These are phyloP conservation scores for Trichosanthes truncata DNA, from an alignment of 306 rosid species.

Conservation along the genomic window DNA sequence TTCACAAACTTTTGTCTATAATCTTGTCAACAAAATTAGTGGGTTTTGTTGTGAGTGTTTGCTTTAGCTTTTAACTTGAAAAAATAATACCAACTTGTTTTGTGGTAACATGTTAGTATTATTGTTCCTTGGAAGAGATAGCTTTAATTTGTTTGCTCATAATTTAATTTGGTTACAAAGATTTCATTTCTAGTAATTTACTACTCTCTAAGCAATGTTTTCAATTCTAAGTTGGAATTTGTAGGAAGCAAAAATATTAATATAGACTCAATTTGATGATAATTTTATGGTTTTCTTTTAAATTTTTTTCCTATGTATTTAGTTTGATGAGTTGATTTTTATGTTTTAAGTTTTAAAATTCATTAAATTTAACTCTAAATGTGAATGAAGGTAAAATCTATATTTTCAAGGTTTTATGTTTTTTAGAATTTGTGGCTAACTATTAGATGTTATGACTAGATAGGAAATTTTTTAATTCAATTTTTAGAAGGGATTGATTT, in stretches of 20 bases:
- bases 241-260: not conserved
- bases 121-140: not conserved
- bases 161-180: not conserved
- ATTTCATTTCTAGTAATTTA: too few relatives aligned
- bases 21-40: not conserved
- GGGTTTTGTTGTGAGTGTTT: not conserved
- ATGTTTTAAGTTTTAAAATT: too few relatives aligned
- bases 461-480: not conserved
- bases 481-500: not conserved
- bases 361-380: too few relatives aligned
- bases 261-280: not conserved
- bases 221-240: not conserved
- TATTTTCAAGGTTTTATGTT: too few relatives aligned
- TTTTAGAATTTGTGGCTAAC: too few relatives aligned
- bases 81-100: not conserved
- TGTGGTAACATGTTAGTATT: not conserved
- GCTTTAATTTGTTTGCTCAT: not conserved
- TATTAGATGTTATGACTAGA: not conserved
- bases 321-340: too few relatives aligned
- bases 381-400: too few relatives aligned
- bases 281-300: too few relatives aligned
- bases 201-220: not conserved
- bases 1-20: constrained; percentile 3
- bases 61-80: not conserved
- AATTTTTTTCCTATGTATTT: too few relatives aligned